These are phyloP conservation scores for Clavispora phyllophila DNA, from an alignment of 805 yeast genomes.

Conservation along the genomic window DNA sequence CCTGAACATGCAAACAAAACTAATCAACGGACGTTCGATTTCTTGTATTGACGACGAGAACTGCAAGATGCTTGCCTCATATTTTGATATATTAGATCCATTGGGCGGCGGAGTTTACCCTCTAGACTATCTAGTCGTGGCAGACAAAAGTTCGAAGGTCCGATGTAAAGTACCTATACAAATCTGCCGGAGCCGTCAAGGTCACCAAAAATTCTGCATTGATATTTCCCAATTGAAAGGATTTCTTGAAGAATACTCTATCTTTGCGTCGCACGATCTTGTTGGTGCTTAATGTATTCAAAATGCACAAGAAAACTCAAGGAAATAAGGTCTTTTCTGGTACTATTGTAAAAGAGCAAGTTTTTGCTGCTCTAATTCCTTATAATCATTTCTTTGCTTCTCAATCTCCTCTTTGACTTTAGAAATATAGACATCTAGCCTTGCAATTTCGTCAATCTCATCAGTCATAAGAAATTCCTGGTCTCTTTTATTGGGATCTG, in stretches of 20 bases:
- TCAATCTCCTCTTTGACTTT: conserved; percentile 39
- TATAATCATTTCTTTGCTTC: conserved; percentile 34
- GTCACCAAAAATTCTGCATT: conserved; percentile 21
- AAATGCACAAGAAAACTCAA: neutral
- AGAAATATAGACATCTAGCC: conserved; percentile 34
- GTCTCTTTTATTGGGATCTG: conserved; percentile 32
- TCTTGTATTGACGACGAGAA: conserved; percentile 9
- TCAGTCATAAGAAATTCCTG: conserved; percentile 38
- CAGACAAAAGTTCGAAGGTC: conserved; percentile 12
- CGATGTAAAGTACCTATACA: conserved; percentile 16
- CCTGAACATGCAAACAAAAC: conserved; percentile 8
- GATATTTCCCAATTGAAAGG: conserved; percentile 7
- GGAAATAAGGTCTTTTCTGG: neutral
- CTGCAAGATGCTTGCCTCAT: conserved; percentile 19
- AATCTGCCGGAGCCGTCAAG: conserved; percentile 5
- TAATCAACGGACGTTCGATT: neutral
- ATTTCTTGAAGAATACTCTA: conserved; percentile 10
- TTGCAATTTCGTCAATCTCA: conserved; percentile 37
- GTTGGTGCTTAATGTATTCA: neutral
- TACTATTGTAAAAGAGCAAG: conserved; percentile 31
- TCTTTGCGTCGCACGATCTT: neutral
- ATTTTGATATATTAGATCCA: conserved; percentile 27
- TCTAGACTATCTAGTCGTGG: conserved; percentile 22
- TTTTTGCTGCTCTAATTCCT: conserved; percentile 38
- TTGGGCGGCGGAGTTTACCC: conserved; percentile 36